phyloP scores from a whole-genome alignment of 2,329 filamentous ascomycete species.

The Macroventuria anomochaeta region DNA sequence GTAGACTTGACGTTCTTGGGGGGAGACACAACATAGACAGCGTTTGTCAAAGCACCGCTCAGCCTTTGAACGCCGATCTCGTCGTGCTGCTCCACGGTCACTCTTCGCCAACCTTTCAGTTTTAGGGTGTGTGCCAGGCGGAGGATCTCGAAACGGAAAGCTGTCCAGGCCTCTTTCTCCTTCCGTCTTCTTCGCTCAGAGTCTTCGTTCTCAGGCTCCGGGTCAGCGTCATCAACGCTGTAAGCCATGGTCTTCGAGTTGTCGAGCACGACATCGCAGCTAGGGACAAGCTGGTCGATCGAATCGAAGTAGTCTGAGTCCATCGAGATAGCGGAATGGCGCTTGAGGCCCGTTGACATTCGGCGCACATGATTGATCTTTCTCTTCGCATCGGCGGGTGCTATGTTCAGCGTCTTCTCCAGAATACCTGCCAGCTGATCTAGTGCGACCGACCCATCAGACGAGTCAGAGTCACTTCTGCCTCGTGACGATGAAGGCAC shows the following conservation, averaged over 20 bases:
- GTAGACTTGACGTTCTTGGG: slow-evolving; percentile 65
- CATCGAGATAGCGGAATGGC: slow-evolving; percentile 66
- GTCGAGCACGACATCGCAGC: slow-evolving; percentile 83
- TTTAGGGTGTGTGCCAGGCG: slow-evolving; percentile 86
- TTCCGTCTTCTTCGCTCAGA: slow-evolving; percentile 60
- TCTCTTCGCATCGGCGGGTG: slow-evolving; percentile 42
- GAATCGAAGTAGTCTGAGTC: slow-evolving; percentile 85
- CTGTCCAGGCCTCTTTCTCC: slow-evolving; percentile 78
- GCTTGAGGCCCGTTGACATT: slow-evolving; percentile 46
- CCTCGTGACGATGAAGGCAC: slow-evolving; percentile 38
- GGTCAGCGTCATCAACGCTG: slow-evolving; percentile 60
- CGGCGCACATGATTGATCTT: slow-evolving; percentile 35
- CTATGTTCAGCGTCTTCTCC: slow-evolving; percentile 66
- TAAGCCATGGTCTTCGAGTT: slow-evolving; percentile 89
- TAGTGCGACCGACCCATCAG: slow-evolving; percentile 72
- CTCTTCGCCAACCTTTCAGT: slow-evolving; percentile 88
- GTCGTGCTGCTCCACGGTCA: slow-evolving; percentile 74
- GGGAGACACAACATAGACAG: slow-evolving; percentile 91
- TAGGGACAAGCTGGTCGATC: slow-evolving; percentile 79
- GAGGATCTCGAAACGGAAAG: slow-evolving; percentile 91
- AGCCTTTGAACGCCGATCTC: slow-evolving; percentile 74
- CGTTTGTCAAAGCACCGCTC: slow-evolving; percentile 93
- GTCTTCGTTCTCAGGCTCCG: slow-evolving; percentile 57
- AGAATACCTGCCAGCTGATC: slow-evolving; percentile 83
- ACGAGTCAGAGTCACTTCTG: slow-evolving; percentile 64